Conservation (phyloP, 305 asterid genomes). For the Fraxinus nigra region DNA sequence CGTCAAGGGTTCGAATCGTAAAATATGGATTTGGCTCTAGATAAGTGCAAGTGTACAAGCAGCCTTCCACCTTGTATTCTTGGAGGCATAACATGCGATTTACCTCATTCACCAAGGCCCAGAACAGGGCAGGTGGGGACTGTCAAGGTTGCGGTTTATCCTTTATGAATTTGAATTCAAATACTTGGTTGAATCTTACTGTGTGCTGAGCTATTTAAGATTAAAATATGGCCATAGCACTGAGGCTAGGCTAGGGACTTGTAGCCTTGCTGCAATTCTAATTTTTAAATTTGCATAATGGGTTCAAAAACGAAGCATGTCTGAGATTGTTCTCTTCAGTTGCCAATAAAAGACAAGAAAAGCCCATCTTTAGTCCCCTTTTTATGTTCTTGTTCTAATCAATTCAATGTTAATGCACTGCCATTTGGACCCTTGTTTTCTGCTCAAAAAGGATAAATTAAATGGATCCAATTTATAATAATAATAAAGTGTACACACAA, state of each 20-base stretch:
- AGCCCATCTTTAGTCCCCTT: background rate
- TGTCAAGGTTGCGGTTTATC: too few relatives aligned
- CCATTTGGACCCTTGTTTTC: slow-evolving; percentile 21
- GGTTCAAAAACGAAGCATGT: slow-evolving; percentile 24
- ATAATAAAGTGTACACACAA: background rate
- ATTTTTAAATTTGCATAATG: background rate
- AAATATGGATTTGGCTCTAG: too few relatives aligned
- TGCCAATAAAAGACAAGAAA: background rate
- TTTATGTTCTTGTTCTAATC: slow-evolving; percentile 1
- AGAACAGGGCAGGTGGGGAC: too few relatives aligned
- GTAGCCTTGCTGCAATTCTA: background rate
- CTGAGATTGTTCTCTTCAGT: slow-evolving; percentile 13
- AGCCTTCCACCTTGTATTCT: too few relatives aligned
- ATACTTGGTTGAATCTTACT: too few relatives aligned
- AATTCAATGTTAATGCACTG: slow-evolving; percentile 14
- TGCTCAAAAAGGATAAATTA: background rate
- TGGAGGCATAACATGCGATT: too few relatives aligned
- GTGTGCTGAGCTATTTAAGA: too few relatives aligned
- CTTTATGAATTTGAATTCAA: too few relatives aligned
- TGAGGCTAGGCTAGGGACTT: background rate
- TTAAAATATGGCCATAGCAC: too few relatives aligned
- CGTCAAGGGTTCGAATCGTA: too few relatives aligned
- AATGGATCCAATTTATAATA: background rate
- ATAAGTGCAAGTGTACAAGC: too few relatives aligned
- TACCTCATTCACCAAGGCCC: too few relatives aligned